phyloP scores from a whole-genome alignment of 164 flowering plant species.

The Nelumbo lutea region DNA sequence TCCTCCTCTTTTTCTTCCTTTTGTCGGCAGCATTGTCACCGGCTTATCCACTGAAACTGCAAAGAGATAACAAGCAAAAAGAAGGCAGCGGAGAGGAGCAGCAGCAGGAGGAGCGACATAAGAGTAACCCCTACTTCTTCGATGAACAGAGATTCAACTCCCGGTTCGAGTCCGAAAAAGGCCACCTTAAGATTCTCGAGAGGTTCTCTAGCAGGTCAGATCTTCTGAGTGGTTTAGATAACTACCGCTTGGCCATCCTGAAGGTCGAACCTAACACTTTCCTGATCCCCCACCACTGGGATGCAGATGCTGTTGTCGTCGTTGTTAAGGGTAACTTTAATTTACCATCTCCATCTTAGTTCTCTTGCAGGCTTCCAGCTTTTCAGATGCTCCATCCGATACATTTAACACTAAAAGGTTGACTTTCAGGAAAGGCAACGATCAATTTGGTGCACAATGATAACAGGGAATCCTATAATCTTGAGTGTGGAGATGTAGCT shows the following conservation, averaged over 20 bases:
- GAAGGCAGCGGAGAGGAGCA: not conserved
- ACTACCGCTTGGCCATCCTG: slow-evolving; percentile 34
- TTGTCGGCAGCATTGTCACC: not conserved
- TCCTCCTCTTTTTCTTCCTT: too few relatives aligned
- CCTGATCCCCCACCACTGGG: slow-evolving; percentile 38
- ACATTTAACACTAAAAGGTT: too few relatives aligned
- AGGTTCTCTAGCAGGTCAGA: slow-evolving; percentile 38
- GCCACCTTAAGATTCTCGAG: slow-evolving; percentile 31
- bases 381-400: too few relatives aligned
- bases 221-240: slow-evolving; percentile 42
- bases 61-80: too few relatives aligned
- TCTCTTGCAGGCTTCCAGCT: too few relatives aligned
- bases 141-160: slow-evolving; percentile 27
- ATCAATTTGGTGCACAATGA: slow-evolving; percentile 23
- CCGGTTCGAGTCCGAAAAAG: slow-evolving; percentile 28
- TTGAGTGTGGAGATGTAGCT: slow-evolving; percentile 39
- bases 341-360: too few relatives aligned
- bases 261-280: slow-evolving; percentile 50
- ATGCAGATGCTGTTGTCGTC: slow-evolving; percentile 34
- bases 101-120: not conserved
- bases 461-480: slow-evolving; percentile 31
- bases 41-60: not conserved
- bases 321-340: slow-evolving; percentile 1
- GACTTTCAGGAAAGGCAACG: slow-evolving; percentile 33
- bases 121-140: slow-evolving; percentile 44